Conservation (phyloP, 148 eudicot genomes). For the Cornus kousa region DNA sequence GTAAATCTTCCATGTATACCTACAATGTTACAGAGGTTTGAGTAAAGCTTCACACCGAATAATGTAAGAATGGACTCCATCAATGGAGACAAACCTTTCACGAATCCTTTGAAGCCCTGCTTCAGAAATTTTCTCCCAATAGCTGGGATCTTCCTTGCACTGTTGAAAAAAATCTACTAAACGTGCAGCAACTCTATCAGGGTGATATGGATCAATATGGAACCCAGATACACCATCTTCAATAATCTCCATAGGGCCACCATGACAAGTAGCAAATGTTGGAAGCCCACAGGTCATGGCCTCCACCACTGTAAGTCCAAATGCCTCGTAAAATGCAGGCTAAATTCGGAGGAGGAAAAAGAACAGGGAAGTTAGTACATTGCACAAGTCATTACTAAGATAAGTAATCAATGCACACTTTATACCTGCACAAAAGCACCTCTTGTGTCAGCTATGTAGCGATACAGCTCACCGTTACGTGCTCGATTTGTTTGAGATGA, state of each 20-base stretch:
- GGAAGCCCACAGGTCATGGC: constrained; percentile 98
- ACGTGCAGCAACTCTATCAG: constrained; percentile 58
- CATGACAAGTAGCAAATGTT: constrained; percentile 94
- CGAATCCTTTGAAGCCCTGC: constrained; percentile 68
- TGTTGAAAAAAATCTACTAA: constrained; percentile 59
- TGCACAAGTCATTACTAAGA: not conserved
- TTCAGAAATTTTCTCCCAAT: constrained; percentile 66
- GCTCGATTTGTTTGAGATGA: constrained; percentile 81
- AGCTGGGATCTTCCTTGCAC: constrained; percentile 55
- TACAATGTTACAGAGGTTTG: constrained; percentile 14
- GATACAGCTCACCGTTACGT: constrained; percentile 89
- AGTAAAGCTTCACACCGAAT: not conserved
- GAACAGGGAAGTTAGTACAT: not conserved
- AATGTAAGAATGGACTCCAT: not conserved
- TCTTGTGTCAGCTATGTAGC: constrained; percentile 85
- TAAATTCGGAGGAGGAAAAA: constrained; percentile 19
- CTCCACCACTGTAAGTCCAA: constrained; percentile 98
- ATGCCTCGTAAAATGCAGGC: constrained; percentile 99
- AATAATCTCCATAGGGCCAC: constrained; percentile 93
- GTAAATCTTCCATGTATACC: constrained; percentile 98
- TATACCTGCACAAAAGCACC: constrained; percentile 94
- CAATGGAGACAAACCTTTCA: constrained; percentile 59
- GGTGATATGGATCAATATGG: constrained; percentile 96
- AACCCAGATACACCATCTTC: constrained; percentile 86
- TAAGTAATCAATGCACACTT: not conserved